Base-by-base conservation (phyloP, 2,329 filamentous ascomycete species). In the Rosellinia necatrix region DNA sequence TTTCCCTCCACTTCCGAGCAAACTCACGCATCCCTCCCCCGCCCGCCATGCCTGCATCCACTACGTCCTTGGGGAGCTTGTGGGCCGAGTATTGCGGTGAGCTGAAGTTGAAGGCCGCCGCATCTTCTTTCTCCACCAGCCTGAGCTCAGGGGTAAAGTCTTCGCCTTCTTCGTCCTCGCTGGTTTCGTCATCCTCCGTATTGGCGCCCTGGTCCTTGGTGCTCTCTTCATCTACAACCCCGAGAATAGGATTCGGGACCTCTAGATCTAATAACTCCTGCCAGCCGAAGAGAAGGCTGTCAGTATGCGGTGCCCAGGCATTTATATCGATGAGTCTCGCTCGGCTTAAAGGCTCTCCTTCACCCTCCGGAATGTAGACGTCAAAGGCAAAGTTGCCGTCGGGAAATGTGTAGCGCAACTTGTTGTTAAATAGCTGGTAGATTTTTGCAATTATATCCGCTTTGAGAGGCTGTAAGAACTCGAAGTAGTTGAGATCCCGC, bases 271-370 rank as follows among this genome's bases (percentile, higher is more conserved):
- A 77, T 35, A 99, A 79, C 75, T 97, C 93, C 59, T 88, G 71
- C 94, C 94, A 99, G 38, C 86, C 88, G 71, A 96, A 99, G 1
- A 97, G 78, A 40, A 97, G 74, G 4, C 90, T 88, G 75, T 99
- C 94, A 0, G 94, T 99, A 58, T 91, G 81, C 37, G 86, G 83
- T 1, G 93, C 93, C 91, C 93, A 99, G 0, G 94, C 91, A 68
- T 97, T 97, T 68, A 99, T 89, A 70, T 99, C 94, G 44, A 99
- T 88, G 9, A 99, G 78, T 76, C 92, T 89, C 2, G 96, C 90
- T 43, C 84, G 81, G 44, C 90, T 85, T 52, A 96, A 82, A 1
- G 88, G 69, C 52, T 75, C 78, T 24, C 80, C 79, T 40, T 77
- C 72, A 6, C 74, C 82, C 60, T 87, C 84, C 1, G 93, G 92